Conservation (phyloP, 768 basidiomycete species). For the Cystofilobasidium capitatum region DNA sequence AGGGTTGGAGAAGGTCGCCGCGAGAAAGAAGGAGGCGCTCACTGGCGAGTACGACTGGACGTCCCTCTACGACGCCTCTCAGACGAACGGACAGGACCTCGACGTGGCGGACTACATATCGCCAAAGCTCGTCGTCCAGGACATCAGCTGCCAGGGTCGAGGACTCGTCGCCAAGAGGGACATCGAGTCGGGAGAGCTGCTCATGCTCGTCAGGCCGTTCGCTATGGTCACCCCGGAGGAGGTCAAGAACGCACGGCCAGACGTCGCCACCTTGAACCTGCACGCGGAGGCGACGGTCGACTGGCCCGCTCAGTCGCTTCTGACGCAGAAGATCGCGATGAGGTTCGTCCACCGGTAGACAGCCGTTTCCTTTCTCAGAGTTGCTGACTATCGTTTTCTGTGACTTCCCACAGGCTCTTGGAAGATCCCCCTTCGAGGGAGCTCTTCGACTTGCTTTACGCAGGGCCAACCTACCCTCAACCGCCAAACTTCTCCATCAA, state of each 20-base stretch:
- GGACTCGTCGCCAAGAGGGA: not conserved
- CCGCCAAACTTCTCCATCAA: slow-evolving; percentile 4
- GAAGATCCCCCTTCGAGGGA: not conserved
- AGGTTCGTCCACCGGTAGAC: not conserved
- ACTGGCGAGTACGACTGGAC: too few species aligned
- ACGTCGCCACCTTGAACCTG: not conserved
- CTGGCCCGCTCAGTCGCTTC: not conserved
- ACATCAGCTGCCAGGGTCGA: not conserved
- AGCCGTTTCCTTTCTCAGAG: too few species aligned
- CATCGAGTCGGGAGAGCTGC: not conserved
- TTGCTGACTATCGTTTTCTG: not conserved
- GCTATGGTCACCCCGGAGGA: not conserved
- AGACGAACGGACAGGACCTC: not conserved
- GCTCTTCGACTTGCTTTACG: not conserved
- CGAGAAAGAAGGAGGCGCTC: too few species aligned
- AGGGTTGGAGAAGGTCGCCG: too few species aligned
- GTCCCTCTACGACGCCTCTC: not conserved
- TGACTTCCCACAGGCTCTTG: not conserved
- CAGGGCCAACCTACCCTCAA: not conserved
- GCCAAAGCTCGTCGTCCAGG: not conserved
- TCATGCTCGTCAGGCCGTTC: slow-evolving; percentile 1
- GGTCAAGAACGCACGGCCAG: not conserved
- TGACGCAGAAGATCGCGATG: not conserved
- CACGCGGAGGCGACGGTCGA: slow-evolving; percentile 4
- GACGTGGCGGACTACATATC: slow-evolving; percentile 2